A percentile compares a stretch with the other conserved stretches of the same genome.
Conservation (phyloP, 2,329 filamentous ascomycete genomes). For the Polytolypa hystricis region DNA sequence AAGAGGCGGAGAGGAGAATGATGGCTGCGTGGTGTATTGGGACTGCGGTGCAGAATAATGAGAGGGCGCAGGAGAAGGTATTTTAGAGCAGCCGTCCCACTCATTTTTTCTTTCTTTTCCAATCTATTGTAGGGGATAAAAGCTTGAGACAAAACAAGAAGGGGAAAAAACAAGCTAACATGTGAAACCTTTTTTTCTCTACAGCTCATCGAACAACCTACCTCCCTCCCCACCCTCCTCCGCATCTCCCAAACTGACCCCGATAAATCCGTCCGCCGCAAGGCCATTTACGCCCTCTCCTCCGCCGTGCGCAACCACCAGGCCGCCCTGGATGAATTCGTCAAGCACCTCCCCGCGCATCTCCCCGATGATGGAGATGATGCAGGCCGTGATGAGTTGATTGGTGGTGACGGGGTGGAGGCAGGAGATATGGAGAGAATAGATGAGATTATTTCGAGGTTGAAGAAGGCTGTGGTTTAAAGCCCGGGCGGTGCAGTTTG, state of each 20-base stretch:
- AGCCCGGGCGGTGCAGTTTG: too few species aligned
- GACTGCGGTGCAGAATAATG: slow-evolving; percentile 94
- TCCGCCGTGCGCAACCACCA: slow-evolving; percentile 83
- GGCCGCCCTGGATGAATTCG: slow-evolving; percentile 52
- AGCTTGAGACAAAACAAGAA: too few species aligned
- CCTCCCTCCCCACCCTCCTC: slow-evolving; percentile 61
- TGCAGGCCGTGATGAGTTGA: slow-evolving; percentile 52
- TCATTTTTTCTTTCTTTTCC: slow-evolving; percentile 1
- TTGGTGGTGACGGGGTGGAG: too few species aligned
- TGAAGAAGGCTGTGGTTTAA: slow-evolving; percentile 45
- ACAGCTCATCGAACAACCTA: slow-evolving; percentile 40
- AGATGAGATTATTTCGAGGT: slow-evolving; percentile 58
- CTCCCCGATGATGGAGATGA: slow-evolving; percentile 47
- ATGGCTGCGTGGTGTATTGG: slow-evolving; percentile 93
- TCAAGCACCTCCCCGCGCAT: slow-evolving; percentile 57
- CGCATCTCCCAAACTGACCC: slow-evolving; percentile 51
- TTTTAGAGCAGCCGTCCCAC: slow-evolving; percentile 27
- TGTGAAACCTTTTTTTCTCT: slow-evolving; percentile 1
- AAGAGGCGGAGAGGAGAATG: slow-evolving; percentile 60
- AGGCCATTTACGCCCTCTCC: slow-evolving; percentile 82
- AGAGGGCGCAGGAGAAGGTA: slow-evolving; percentile 65
- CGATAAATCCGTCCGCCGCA: slow-evolving; percentile 58
- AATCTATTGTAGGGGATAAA: background rate
- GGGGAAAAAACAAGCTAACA: slow-evolving; percentile 8
- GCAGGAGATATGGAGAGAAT: slow-evolving; percentile 80